phyloP scores from a whole-genome alignment of 2,329 filamentous ascomycete species.

The Pestalotiopsis sp. region DNA sequence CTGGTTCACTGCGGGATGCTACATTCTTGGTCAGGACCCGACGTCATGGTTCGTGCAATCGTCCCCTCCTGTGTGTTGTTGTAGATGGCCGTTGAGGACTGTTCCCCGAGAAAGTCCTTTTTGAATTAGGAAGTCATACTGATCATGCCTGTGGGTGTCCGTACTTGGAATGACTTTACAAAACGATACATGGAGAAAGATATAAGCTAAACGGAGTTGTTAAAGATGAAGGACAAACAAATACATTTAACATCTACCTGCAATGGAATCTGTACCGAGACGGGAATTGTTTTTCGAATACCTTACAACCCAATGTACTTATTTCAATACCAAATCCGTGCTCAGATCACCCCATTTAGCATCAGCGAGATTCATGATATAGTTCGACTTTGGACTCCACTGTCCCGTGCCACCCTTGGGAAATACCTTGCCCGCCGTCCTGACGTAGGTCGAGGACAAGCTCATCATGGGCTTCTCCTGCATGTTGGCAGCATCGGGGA shows the following conservation, averaged over 20 bases:
- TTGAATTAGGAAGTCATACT: background rate
- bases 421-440: constrained; percentile 34
- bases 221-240: background rate
- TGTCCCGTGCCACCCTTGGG: constrained; percentile 33
- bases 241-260: background rate
- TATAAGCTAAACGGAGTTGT: background rate
- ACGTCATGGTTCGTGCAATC: background rate
- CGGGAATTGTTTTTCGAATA: no score
- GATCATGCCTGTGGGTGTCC: background rate
- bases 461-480: constrained; percentile 26
- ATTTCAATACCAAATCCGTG: constrained; percentile 20
- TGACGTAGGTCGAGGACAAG: constrained; percentile 39
- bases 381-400: constrained; percentile 24
- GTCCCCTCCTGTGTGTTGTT: background rate
- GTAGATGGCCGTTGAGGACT: background rate
- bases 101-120: background rate
- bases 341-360: constrained; percentile 23
- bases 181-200: no score
- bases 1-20: background rate
- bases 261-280: background rate
- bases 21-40: background rate
- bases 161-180: background rate
- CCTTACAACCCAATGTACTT: background rate
- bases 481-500: constrained; percentile 19
- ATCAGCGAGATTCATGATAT: constrained; percentile 21